Conservation (phyloP, 805 yeast genomes). For the Kregervanrija fluxuum region DNA sequence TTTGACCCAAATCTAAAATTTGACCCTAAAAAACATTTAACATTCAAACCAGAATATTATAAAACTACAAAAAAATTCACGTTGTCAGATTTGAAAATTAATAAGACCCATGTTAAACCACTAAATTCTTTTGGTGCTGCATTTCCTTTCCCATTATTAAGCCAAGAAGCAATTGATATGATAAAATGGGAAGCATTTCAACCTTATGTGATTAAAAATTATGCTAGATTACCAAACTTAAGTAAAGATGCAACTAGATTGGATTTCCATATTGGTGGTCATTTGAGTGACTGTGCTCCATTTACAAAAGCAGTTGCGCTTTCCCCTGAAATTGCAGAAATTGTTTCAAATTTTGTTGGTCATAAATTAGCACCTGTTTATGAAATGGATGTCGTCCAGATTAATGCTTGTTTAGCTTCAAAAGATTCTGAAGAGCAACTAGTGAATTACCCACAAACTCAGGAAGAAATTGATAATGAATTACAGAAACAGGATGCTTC, state of each 20-base stretch:
- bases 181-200: slow-evolving; percentile 45
- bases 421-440: slow-evolving; percentile 13
- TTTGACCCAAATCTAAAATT: slow-evolving; percentile 27
- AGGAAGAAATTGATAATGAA: slow-evolving; percentile 12
- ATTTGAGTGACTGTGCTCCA: slow-evolving; percentile 31
- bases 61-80: slow-evolving; percentile 31
- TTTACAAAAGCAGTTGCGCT: slow-evolving; percentile 45
- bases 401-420: slow-evolving; percentile 37
- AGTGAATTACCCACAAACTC: slow-evolving; percentile 6
- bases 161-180: slow-evolving; percentile 49
- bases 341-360: slow-evolving; percentile 42
- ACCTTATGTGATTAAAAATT: slow-evolving; percentile 34
- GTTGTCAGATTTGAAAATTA: slow-evolving; percentile 29
- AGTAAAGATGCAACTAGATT: slow-evolving; percentile 25
- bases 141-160: slow-evolving; percentile 52
- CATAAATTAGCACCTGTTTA: slow-evolving; percentile 37
- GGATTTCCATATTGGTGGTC: slow-evolving; percentile 44
- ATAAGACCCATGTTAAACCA: slow-evolving; percentile 24
- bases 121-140: slow-evolving; percentile 35
- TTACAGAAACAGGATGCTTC: slow-evolving; percentile 12
- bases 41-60: slow-evolving; percentile 29
- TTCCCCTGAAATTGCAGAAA: slow-evolving; percentile 41
- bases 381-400: slow-evolving; percentile 47
- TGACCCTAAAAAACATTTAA: slow-evolving; percentile 31
- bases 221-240: slow-evolving; percentile 33